A percentile compares a stretch with the other conserved stretches of the same genome.
These are phyloP conservation scores for Emergomyces orientalis DNA, from an alignment of 2,329 filamentous ascomycete species.

Conservation along the genomic window DNA sequence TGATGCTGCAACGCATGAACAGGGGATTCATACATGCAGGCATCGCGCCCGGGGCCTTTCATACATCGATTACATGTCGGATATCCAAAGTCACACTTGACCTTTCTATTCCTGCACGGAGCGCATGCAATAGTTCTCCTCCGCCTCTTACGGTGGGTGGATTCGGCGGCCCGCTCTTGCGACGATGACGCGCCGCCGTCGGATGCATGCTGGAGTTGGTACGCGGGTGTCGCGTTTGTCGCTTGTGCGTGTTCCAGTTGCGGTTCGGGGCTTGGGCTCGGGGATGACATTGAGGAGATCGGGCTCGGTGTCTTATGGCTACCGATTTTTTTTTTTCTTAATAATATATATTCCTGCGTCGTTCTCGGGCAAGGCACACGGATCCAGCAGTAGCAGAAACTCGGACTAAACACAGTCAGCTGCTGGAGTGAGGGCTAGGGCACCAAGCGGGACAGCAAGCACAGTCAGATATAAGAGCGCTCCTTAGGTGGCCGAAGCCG, in stretches of 20 bases:
- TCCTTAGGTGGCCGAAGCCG: background rate
- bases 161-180: conserved; percentile 13
- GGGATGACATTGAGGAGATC: background rate
- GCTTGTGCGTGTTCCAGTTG: too few relatives aligned
- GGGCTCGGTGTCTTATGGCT: too few relatives aligned
- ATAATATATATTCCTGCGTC: background rate
- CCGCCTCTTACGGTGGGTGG: conserved; percentile 30
- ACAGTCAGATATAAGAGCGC: background rate
- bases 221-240: conserved; percentile 3
- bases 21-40: conserved; percentile 13
- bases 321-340: background rate
- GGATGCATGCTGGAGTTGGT: background rate
- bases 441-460: background rate
- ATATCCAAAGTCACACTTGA: conserved; percentile 35
- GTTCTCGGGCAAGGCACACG: background rate
- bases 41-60: conserved; percentile 10
- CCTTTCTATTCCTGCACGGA: conserved; percentile 35
- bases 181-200: background rate
- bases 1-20: conserved; percentile 1
- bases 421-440: background rate
- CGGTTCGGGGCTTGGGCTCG: background rate
- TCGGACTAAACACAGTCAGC: background rate
- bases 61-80: conserved; percentile 1
- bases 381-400: background rate
- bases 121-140: conserved; percentile 35